Percentiles rank a stretch among this genome's conserved stretches.
Evolutionary conservation across 768 basidiomycete genomes (phyloP).

Genomic region (Trametes gibbosa): DNA sequence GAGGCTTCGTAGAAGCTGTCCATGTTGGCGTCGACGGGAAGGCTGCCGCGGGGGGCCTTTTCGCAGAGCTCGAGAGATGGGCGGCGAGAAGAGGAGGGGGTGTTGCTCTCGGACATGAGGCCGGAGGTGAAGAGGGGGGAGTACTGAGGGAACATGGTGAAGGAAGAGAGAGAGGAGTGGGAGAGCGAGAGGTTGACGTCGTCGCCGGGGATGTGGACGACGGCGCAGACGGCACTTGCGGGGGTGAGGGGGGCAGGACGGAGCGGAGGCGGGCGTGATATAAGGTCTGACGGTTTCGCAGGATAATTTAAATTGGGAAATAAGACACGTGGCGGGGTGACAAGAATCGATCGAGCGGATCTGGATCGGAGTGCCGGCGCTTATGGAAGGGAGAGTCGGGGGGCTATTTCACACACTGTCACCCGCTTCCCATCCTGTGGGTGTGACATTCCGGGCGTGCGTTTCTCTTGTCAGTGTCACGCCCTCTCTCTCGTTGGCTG

Average conservation of each 20-base stretch:
- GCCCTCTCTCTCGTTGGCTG: not conserved
- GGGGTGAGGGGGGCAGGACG: not conserved
- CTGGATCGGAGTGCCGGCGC: constrained; percentile 5
- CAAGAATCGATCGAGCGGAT: not conserved
- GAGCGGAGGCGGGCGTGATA: constrained; percentile 3
- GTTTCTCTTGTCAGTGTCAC: not conserved
- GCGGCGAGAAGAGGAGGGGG: constrained; percentile 23
- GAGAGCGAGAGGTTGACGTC: not conserved
- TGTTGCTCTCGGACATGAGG: constrained; percentile 40
- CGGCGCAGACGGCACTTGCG: constrained; percentile 3
- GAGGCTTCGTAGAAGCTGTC: constrained; percentile 20
- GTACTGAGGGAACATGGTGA: constrained; percentile 43
- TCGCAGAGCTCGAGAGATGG: constrained; percentile 18
- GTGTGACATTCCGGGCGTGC: constrained; percentile 1
- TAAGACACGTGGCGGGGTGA: constrained; percentile 3
- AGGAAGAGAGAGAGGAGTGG: not conserved
- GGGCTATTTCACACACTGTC: constrained; percentile 5
- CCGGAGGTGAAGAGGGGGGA: constrained; percentile 68
- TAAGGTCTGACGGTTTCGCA: not conserved
- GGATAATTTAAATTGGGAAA: not conserved
- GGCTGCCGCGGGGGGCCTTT: constrained; percentile 27
- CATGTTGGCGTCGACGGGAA: constrained; percentile 39
- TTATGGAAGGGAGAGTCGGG: constrained; percentile 1
- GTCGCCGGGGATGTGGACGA: constrained; percentile 4
- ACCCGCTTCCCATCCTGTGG: constrained; percentile 6